These are phyloP conservation scores for Monosporascus sp. DNA, from an alignment of 2,329 filamentous ascomycete species.

Conservation along the genomic window DNA sequence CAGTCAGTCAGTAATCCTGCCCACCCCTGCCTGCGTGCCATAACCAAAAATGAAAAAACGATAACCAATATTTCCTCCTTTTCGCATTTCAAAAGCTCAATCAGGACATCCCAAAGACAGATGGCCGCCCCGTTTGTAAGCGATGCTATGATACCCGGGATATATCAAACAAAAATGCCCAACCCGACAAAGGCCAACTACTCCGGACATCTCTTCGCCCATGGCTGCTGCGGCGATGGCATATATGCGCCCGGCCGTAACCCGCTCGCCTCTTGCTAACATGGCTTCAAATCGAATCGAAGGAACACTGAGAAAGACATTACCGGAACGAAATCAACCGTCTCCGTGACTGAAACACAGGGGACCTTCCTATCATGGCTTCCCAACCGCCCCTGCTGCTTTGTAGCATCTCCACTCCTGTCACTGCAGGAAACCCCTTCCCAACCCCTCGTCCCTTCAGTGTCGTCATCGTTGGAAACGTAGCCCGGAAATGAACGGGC, in stretches of 20 bases:
- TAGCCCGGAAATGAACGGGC: neutral
- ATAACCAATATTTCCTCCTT: slow-evolving; percentile 5
- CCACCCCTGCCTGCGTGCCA: slow-evolving; percentile 6
- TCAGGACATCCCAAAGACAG: neutral
- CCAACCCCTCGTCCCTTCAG: neutral
- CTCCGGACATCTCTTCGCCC: neutral
- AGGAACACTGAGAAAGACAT: neutral
- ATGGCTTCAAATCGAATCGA: neutral
- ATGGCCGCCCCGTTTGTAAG: neutral
- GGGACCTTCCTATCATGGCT: neutral
- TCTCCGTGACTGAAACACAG: neutral
- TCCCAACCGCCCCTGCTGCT: neutral
- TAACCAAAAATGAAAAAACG: neutral
- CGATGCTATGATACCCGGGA: neutral
- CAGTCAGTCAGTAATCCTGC: neutral
- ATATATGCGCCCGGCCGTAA: neutral
- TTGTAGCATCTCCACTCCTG: too few relatives aligned
- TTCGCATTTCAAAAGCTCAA: slow-evolving; percentile 4
- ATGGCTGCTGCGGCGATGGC: neutral
- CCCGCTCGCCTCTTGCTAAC: neutral
- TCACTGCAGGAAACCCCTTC: neutral
- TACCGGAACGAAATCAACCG: neutral
- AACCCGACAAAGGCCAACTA: neutral
- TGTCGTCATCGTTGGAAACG: neutral
- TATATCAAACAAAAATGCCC: neutral